Evolutionary conservation across 2,329 filamentous ascomycete species (phyloP).

Genomic region (Neurospora crassa): DNA sequence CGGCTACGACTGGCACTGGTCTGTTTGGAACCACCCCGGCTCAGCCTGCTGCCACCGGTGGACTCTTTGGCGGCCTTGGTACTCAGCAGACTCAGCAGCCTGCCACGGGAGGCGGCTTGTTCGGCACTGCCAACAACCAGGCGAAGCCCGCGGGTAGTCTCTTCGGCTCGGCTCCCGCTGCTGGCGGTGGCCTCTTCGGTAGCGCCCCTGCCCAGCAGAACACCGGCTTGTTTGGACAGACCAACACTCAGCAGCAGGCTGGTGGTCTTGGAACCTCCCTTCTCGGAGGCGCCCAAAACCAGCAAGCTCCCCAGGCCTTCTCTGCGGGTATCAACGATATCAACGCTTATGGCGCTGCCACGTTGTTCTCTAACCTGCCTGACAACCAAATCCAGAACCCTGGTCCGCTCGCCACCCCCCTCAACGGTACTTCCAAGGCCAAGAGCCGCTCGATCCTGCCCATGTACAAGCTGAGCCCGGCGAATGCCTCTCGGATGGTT

Average conservation of each 20-base stretch:
- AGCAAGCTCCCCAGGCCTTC: slow-evolving; percentile 51
- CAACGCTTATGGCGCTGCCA: slow-evolving; percentile 84
- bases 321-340: slow-evolving; percentile 72
- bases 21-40: slow-evolving; percentile 19
- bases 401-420: slow-evolving; percentile 83
- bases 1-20: neutral
- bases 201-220: slow-evolving; percentile 10
- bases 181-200: slow-evolving; percentile 34
- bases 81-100: slow-evolving; percentile 20
- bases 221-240: slow-evolving; percentile 39
- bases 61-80: slow-evolving; percentile 32
- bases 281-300: slow-evolving; percentile 45
- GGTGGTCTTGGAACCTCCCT: slow-evolving; percentile 42
- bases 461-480: slow-evolving; percentile 78
- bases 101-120: slow-evolving; percentile 17
- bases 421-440: slow-evolving; percentile 64
- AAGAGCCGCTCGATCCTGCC: slow-evolving; percentile 74
- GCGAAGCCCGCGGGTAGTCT: slow-evolving; percentile 27
- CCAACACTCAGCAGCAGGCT: slow-evolving; percentile 38
- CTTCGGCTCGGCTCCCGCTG: slow-evolving; percentile 30
- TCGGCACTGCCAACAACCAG: slow-evolving; percentile 16
- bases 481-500: slow-evolving; percentile 66
- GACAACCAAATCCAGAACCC: slow-evolving; percentile 58
- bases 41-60: slow-evolving; percentile 25
- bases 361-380: slow-evolving; percentile 69